Evolutionary conservation across 768 basidiomycete species (phyloP), one percentile per base, ranked within the genome.

Genomic region (Exsudoporus frostii): DNA sequence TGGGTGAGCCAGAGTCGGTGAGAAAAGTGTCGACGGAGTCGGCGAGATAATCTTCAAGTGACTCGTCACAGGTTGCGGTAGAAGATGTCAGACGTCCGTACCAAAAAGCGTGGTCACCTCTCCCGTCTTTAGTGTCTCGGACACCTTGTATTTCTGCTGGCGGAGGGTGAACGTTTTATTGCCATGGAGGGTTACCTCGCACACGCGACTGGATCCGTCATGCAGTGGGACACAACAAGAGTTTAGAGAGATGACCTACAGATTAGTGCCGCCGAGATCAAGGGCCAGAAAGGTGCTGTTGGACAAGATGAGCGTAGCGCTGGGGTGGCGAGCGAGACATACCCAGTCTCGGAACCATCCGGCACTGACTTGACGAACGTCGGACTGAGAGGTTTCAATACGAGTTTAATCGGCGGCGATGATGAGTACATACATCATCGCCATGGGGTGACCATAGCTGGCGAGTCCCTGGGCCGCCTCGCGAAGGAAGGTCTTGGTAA

Each of bases 111-210:
- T 81, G 1, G 79, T 78, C 1, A 88, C 96, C 66, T 98, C 92
- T 36, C 97, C 97, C 2, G 90, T 86, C 74, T 99, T 99, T 51
- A 98, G 79, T 11, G 84, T 74, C 29, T 97, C 92, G 3, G 96
- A 97, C 14, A 99, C 93, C 68, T 88, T 92, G 76, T 94, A 99
- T 69, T 98, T 98, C 66, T 98, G 90, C 73, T 98, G 95, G 58
- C 87, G 86, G 53, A 99, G 78, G 41, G 79, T 80, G 73, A 98
- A 98, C 17, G 90, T 86, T 61, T 91, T 83, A 72, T 97, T 79
- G 32, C 97, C 97, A 46, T 88, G 79, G n/a, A 99, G 78, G 29
- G 85, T 79, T 44, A 98, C 92, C 70, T 98, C 90, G 72, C 95
- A 98, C 43, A 97, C 94, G 47, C 94, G 95, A 55, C 93, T 97